These are phyloP conservation scores for Chiua sp. DNA, from an alignment of 1,284 basidiomycete genomes.

Conservation along the genomic window DNA sequence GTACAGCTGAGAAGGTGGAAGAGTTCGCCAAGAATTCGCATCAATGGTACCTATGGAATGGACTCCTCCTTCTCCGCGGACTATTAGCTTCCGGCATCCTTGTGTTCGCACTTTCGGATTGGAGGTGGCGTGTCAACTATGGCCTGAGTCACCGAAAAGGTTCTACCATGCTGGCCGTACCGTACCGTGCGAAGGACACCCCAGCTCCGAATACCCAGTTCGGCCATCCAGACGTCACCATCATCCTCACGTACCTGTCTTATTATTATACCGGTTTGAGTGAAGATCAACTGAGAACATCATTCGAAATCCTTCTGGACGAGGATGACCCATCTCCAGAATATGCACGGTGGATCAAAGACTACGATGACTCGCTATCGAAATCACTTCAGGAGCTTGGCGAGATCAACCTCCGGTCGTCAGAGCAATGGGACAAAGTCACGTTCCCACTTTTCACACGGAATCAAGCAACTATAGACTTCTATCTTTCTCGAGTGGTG, in stretches of 20 bases:
- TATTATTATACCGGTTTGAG: conserved; percentile 55
- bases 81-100: conserved; percentile 48
- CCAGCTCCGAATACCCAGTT: conserved; percentile 56
- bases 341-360: conserved; percentile 48
- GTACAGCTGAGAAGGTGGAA: conserved; percentile 27
- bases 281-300: conserved; percentile 39
- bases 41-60: conserved; percentile 30
- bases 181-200: conserved; percentile 56
- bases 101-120: conserved; percentile 41
- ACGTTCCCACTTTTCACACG: conserved; percentile 41
- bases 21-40: conserved; percentile 12
- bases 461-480: conserved; percentile 49
- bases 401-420: conserved; percentile 47
- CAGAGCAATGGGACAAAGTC: conserved; percentile 34
- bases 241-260: conserved; percentile 52
- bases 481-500: conserved; percentile 44
- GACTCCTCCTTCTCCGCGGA: conserved; percentile 49
- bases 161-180: conserved; percentile 51
- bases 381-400: conserved; percentile 33
- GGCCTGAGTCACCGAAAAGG: conserved; percentile 26
- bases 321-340: conserved; percentile 47
- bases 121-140: conserved; percentile 55
- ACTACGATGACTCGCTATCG: conserved; percentile 25
- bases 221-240: conserved; percentile 55
- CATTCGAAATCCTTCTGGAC: conserved; percentile 45